Evolutionary conservation across 1,284 basidiomycete species (phyloP).

Genomic region (Ceratorhiza oryzae-sativae): DNA sequence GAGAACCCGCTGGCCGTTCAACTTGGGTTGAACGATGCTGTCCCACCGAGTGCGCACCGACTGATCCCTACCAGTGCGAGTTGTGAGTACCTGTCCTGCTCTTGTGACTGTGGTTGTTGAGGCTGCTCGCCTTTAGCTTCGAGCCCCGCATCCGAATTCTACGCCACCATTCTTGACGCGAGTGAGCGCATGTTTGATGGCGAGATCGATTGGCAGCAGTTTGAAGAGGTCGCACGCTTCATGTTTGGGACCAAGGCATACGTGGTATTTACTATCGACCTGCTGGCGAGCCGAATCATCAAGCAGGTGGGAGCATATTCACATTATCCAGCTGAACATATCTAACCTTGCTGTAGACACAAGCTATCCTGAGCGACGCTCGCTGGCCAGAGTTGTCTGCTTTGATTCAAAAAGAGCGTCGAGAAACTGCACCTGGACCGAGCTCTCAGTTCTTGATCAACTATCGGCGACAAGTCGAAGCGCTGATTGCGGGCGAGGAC

Average conservation of each 20-base stretch:
- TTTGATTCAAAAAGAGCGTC: conserved; percentile 78
- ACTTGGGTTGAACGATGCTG: conserved; percentile 69
- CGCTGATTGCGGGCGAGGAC: conserved; percentile 84
- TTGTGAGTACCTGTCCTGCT: not conserved
- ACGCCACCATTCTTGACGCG: conserved; percentile 88
- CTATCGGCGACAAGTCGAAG: conserved; percentile 82
- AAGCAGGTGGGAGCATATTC: too few species aligned
- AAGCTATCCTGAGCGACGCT: conserved; percentile 77
- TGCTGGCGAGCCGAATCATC: conserved; percentile 85
- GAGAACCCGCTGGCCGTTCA: conserved; percentile 58
- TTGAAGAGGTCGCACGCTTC: conserved; percentile 95
- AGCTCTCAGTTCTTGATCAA: conserved; percentile 87
- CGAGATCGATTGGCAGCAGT: conserved; percentile 87
- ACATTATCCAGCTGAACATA: too few species aligned
- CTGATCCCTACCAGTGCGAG: conserved; percentile 35
- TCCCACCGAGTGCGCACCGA: conserved; percentile 52
- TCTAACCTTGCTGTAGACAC: conserved; percentile 59
- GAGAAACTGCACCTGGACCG: conserved; percentile 58
- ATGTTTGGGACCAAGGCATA: conserved; percentile 95
- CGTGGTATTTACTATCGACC: conserved; percentile 85
- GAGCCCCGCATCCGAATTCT: conserved; percentile 70
- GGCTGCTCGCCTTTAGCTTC: conserved; percentile 50
- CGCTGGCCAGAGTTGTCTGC: conserved; percentile 87
- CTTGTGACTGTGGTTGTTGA: conserved; percentile 43
- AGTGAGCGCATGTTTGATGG: conserved; percentile 93